Conservation (phyloP, 2,329 filamentous ascomycete genomes). For the Coniochaeta pulveracea region DNA sequence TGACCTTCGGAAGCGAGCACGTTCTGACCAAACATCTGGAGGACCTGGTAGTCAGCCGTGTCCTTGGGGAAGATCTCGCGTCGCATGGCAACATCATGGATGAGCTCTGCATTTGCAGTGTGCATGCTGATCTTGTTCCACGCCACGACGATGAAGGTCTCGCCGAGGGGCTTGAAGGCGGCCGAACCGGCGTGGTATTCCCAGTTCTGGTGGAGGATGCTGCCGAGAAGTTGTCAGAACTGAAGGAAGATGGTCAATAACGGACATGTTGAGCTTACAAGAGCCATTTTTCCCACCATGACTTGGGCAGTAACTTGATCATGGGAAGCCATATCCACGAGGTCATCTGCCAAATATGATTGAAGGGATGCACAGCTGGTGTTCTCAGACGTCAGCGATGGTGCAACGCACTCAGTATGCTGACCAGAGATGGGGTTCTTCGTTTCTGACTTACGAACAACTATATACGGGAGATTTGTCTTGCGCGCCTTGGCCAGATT, state of each 20-base stretch:
- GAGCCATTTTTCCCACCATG: constrained; percentile 46
- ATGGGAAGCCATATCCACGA: constrained; percentile 42
- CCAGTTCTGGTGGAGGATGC: constrained; percentile 49
- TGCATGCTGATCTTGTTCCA: constrained; percentile 41
- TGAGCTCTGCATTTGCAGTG: constrained; percentile 52
- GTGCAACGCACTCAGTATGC: too few relatives aligned
- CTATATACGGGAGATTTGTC: constrained; percentile 38
- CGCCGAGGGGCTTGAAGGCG: constrained; percentile 47
- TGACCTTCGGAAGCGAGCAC: constrained; percentile 59
- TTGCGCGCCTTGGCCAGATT: constrained; percentile 39
- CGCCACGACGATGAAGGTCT: constrained; percentile 54
- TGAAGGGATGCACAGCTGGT: constrained; percentile 37
- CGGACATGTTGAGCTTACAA: too few relatives aligned
- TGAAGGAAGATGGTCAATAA: neutral
- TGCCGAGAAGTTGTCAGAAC: constrained; percentile 15
- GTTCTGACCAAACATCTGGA: constrained; percentile 61
- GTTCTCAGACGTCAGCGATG: constrained; percentile 8
- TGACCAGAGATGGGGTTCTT: too few relatives aligned
- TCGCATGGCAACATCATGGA: constrained; percentile 52
- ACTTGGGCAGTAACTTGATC: constrained; percentile 40
- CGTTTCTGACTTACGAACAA: constrained; percentile 38
- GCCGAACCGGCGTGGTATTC: constrained; percentile 42
- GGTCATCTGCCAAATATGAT: constrained; percentile 43
- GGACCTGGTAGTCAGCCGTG: constrained; percentile 42
- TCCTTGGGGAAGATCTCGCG: constrained; percentile 65